Base-by-base conservation (phyloP, 2,329 filamentous ascomycete species). In the Cladosporium oxysporum region DNA sequence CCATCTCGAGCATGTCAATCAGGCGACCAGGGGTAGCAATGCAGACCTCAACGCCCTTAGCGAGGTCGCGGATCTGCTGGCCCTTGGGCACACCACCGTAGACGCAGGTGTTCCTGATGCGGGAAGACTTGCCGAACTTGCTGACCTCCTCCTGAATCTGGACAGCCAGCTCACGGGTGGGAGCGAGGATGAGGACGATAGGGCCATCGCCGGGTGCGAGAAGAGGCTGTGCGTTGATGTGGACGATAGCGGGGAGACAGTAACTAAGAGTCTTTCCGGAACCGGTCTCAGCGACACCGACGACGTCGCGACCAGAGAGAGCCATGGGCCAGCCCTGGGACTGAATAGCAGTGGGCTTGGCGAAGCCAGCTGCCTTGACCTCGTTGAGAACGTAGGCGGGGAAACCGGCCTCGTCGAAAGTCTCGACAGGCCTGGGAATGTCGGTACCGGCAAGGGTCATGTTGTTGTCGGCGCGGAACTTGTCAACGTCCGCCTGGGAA, bases 321-420 rank as follows among this genome's bases (percentile, higher is more conserved):
- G 95, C 93, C 95, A 98, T 98, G 69, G 95, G 95, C 95, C 95
- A 98, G 70, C 95, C 95, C 80, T 98, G 95, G 21, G 94, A 96
- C 82, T 99, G 95, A 79, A 99, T 98, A 70, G 95, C 90, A 50
- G 95, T 99, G 47, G 95, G 95, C 64, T 90, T 90, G 69, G 91
- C 88, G 82, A 99, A 99, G 53, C 95, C 95, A 82, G 98, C 94
- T 28, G 93, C 91, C 88, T 99, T 99, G 77, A 99, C 95, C 80
- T 99, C 95, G 75, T 92, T 93, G 87, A 99, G 95, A 70, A 99
- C 95, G 78, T 99, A 99, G 74, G 89, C 88, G 52, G 95, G 95
- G 83, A 99, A 99, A 52, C 92, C 92, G 78, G 95, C 95, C 83
- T 99, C 95, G 73, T 99, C 95, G 78, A 99, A 99, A 47, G 90